Evolutionary conservation across 2,329 filamentous ascomycete species (phyloP).

Genomic region (Chaetothyriales sp.): DNA sequence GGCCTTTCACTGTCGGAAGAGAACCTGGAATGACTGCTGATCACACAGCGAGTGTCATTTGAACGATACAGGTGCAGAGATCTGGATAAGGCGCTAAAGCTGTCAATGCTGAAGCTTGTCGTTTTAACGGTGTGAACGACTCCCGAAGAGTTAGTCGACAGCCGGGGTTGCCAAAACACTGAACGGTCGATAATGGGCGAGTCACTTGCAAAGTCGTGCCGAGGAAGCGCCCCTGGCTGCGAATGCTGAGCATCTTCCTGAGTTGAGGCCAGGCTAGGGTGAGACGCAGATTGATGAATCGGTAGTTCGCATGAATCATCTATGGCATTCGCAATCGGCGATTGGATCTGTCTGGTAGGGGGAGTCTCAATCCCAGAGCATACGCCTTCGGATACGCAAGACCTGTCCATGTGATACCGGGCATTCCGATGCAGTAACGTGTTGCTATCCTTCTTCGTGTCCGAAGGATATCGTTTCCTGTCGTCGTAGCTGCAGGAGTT

Average conservation of each 20-base stretch:
- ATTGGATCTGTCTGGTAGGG: neutral
- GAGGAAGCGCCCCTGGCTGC: neutral
- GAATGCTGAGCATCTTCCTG: neutral
- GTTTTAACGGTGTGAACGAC: conserved; percentile 73
- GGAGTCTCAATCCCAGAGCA: neutral
- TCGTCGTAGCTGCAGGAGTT: neutral
- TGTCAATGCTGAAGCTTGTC: conserved; percentile 63
- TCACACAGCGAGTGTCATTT: conserved; percentile 50
- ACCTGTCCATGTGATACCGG: neutral
- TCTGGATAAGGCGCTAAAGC: conserved; percentile 52
- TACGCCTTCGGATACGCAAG: neutral
- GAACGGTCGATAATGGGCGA: neutral
- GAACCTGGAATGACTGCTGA: conserved; percentile 44
- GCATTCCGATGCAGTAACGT: neutral
- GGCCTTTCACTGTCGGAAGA: conserved; percentile 45
- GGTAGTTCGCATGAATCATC: neutral
- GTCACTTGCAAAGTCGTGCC: neutral
- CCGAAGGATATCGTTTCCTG: neutral
- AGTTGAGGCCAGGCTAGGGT: neutral
- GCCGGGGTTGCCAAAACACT: conserved; percentile 34
- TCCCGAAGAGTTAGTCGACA: conserved; percentile 61
- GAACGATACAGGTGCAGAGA: conserved; percentile 47
- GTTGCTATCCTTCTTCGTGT: neutral
- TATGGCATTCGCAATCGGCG: neutral
- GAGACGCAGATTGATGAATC: neutral